Evolutionary conservation across 2,329 filamentous ascomycete genomes (phyloP).

Genomic region (Colletotrichum lini): DNA sequence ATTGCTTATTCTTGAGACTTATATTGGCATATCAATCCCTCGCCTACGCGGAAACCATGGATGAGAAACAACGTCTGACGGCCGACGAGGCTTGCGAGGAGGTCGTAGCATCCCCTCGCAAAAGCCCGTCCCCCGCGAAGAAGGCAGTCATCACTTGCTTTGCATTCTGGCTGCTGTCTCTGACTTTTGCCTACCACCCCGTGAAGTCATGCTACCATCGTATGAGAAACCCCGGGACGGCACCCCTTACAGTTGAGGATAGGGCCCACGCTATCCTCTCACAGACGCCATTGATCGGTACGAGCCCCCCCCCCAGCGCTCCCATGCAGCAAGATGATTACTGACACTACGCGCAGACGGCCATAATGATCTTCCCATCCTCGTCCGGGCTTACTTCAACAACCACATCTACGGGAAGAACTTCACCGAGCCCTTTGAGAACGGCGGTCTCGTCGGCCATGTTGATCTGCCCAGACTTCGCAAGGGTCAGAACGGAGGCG

Average conservation of each 20-base stretch:
- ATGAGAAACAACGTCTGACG: slow-evolving; percentile 17
- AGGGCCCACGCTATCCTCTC: slow-evolving; percentile 63
- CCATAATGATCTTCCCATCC: slow-evolving; percentile 88
- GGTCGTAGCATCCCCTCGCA: not conserved
- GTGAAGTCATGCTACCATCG: slow-evolving; percentile 40
- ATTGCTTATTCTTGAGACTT: not conserved
- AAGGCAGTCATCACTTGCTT: slow-evolving; percentile 35
- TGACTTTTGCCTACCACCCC: slow-evolving; percentile 20
- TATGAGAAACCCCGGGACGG: slow-evolving; percentile 44
- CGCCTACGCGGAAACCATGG: slow-evolving; percentile 4
- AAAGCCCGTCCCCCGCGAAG: slow-evolving; percentile 22
- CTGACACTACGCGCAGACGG: slow-evolving; percentile 72
- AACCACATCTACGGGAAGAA: slow-evolving; percentile 84
- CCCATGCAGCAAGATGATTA: not conserved
- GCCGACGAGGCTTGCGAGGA: slow-evolving; percentile 25
- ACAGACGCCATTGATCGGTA: slow-evolving; percentile 66
- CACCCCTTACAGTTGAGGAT: slow-evolving; percentile 56
- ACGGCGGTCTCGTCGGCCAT: slow-evolving; percentile 77
- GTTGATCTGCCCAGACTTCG: slow-evolving; percentile 85
- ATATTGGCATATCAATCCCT: not conserved
- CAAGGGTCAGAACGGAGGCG: slow-evolving; percentile 81
- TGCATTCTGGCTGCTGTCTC: slow-evolving; percentile 39
- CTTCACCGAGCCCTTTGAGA: slow-evolving; percentile 82
- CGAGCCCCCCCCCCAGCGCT: not conserved
- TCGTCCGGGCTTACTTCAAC: slow-evolving; percentile 75